Evolutionary conservation across 2,329 filamentous ascomycete species (phyloP).

Genomic region (Penicillium corylophilum): DNA sequence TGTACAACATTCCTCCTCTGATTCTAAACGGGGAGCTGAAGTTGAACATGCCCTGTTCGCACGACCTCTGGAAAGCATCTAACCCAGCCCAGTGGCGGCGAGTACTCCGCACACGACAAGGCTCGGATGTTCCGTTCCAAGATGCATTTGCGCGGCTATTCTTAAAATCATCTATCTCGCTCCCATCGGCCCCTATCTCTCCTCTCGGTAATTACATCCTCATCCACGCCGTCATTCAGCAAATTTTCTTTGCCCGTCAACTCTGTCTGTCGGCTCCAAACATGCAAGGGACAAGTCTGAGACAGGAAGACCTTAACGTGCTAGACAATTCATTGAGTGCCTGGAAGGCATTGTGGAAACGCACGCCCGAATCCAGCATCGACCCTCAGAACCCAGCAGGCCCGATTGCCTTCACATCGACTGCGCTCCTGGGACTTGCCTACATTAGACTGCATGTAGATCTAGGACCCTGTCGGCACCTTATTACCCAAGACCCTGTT

Average conservation of each 20-base stretch:
- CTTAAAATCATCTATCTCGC: conserved; percentile 36
- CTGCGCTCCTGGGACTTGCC: conserved; percentile 47
- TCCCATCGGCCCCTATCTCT: conserved; percentile 42
- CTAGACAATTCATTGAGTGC: conserved; percentile 50
- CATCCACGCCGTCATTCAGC: conserved; percentile 55
- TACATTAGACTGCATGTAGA: conserved; percentile 51
- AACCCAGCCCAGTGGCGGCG: conserved; percentile 52
- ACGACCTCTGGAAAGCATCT: conserved; percentile 56
- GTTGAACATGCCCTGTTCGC: conserved; percentile 55
- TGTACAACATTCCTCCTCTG: conserved; percentile 61
- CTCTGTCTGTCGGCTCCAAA: conserved; percentile 47
- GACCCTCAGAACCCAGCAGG: conserved; percentile 55
- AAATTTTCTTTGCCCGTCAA: conserved; percentile 54
- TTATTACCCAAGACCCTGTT: conserved; percentile 48
- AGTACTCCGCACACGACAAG: conserved; percentile 34
- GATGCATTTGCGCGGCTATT: conserved; percentile 48
- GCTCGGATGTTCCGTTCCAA: conserved; percentile 42
- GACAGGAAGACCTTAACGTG: conserved; percentile 45
- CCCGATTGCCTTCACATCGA: conserved; percentile 54
- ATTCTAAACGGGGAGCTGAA: conserved; percentile 57
- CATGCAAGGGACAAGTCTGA: conserved; percentile 43
- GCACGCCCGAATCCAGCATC: conserved; percentile 53
- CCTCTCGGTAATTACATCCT: conserved; percentile 56
- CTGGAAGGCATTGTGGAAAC: conserved; percentile 56
- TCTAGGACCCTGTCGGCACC: conserved; percentile 46